Conservation (phyloP, 1,284 basidiomycete genomes). For the Rhodotorula sp. region DNA sequence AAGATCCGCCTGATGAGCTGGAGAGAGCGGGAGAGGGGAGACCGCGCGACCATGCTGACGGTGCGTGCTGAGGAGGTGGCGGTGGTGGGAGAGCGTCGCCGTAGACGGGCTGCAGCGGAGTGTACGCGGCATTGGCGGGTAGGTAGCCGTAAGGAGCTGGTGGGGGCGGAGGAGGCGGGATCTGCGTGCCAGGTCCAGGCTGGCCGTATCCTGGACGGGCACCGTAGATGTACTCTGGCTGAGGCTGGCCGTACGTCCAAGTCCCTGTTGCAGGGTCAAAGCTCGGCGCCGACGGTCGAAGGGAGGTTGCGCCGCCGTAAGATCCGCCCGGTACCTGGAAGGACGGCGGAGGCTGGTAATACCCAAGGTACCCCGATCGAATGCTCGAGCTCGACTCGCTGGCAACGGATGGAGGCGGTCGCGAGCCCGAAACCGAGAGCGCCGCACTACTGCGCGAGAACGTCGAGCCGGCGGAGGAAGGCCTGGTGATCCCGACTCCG, state of each 20-base stretch:
- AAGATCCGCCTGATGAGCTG: slow-evolving; percentile 19
- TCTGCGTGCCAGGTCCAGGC: not conserved
- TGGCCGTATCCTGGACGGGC: not conserved
- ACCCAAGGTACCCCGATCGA: slow-evolving; percentile 6
- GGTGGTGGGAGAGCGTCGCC: not conserved
- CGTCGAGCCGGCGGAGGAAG: slow-evolving; percentile 33
- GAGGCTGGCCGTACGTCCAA: slow-evolving; percentile 14
- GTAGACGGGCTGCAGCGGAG: not conserved
- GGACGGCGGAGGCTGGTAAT: not conserved
- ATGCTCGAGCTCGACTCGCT: slow-evolving; percentile 28
- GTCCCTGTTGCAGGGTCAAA: slow-evolving; percentile 26
- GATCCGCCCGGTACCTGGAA: not conserved
- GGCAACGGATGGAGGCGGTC: slow-evolving; percentile 25
- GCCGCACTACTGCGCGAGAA: slow-evolving; percentile 37
- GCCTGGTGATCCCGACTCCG: slow-evolving; percentile 25
- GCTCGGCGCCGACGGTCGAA: slow-evolving; percentile 30
- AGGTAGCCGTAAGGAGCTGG: not conserved
- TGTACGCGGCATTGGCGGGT: not conserved
- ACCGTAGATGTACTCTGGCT: slow-evolving; percentile 4
- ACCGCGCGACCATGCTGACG: not conserved
- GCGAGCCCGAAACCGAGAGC: slow-evolving; percentile 20
- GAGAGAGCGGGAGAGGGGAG: slow-evolving; percentile 33
- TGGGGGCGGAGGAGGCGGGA: not conserved
- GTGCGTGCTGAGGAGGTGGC: not conserved
- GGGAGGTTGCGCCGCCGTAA: not conserved